These are phyloP conservation scores for Brassica balearica DNA, from an alignment of 441 rosid species.

Conservation along the genomic window DNA sequence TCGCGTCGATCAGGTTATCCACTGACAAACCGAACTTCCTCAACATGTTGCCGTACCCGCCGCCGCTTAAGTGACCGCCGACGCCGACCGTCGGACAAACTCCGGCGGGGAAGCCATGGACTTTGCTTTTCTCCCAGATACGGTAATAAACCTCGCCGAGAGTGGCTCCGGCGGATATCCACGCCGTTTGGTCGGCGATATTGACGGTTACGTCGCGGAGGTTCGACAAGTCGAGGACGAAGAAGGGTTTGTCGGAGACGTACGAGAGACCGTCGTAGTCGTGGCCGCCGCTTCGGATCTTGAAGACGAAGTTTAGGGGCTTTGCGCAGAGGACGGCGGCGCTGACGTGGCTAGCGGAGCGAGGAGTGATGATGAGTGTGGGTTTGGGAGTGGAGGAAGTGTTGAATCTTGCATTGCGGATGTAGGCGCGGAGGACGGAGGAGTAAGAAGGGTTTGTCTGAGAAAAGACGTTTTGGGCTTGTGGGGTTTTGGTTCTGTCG, in stretches of 20 bases:
- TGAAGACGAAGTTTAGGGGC: conserved; percentile 47
- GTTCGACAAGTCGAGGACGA: conserved; percentile 65
- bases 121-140: conserved; percentile 55
- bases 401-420: conserved; percentile 56
- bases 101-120: conserved; percentile 72
- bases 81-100: conserved; percentile 71
- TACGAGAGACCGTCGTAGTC: conserved; percentile 76
- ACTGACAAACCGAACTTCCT: conserved; percentile 66
- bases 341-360: conserved; percentile 54
- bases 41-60: conserved; percentile 65
- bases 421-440: conserved; percentile 50
- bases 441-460: conserved; percentile 41
- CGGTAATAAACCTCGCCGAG: conserved; percentile 67
- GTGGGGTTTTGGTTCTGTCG: conserved; percentile 24
- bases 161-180: conserved; percentile 66
- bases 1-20: conserved; percentile 63
- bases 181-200: conserved; percentile 46
- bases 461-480: conserved; percentile 34
- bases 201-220: conserved; percentile 48
- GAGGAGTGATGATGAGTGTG: conserved; percentile 59
- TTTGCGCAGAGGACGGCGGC: conserved; percentile 59
- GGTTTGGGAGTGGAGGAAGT: conserved; percentile 56
- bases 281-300: conserved; percentile 75
- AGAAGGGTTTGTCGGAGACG: conserved; percentile 49
- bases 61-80: conserved; percentile 75